Percentiles rank a stretch among this genome's conserved stretches.
phyloP scores from a whole-genome alignment of 495 filamentous ascomycete species.

The Haplographium delicatum region DNA sequence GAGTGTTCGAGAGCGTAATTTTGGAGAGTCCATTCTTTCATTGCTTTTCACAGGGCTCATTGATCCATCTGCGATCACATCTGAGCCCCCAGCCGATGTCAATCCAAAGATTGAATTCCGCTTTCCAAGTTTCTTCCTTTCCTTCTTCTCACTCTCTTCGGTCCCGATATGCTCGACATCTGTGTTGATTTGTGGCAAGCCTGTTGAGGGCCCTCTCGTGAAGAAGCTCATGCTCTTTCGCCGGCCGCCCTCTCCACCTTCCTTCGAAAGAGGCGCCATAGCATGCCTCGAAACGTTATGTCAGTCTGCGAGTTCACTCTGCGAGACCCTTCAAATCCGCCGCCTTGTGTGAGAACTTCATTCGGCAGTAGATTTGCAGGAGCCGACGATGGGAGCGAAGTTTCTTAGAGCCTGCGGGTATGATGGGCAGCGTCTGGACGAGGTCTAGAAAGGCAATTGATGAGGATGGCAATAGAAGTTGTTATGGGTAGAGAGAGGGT shows the following conservation, averaged over 20 bases:
- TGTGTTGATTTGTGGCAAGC: conserved; percentile 16
- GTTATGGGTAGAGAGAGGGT: no score
- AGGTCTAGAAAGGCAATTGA: no score
- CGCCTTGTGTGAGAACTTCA: no score
- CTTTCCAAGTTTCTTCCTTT: conserved; percentile 18
- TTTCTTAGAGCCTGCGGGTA: no score
- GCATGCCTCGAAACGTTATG: background rate
- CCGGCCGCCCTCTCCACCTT: conserved; percentile 1
- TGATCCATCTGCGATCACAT: conserved; percentile 12
- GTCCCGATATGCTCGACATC: conserved; percentile 4
- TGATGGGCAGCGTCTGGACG: no score
- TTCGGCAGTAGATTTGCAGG: no score
- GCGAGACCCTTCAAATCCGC: no score
- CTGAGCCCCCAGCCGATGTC: conserved; percentile 11
- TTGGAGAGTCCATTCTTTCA: conserved; percentile 13
- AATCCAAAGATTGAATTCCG: conserved; percentile 20
- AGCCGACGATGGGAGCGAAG: no score
- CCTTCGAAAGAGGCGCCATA: conserved; percentile 15
- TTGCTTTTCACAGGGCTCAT: conserved; percentile 15
- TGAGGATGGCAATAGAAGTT: no score
- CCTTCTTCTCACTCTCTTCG: conserved; percentile 13
- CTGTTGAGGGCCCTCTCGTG: conserved; percentile 5
- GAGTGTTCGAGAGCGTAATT: conserved; percentile 19
- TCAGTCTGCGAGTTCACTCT: conserved; percentile 3
- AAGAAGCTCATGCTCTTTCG: conserved; percentile 22